These are phyloP conservation scores for Penicillium longicatenatum DNA, from an alignment of 495 filamentous ascomycete genomes.

Conservation along the genomic window DNA sequence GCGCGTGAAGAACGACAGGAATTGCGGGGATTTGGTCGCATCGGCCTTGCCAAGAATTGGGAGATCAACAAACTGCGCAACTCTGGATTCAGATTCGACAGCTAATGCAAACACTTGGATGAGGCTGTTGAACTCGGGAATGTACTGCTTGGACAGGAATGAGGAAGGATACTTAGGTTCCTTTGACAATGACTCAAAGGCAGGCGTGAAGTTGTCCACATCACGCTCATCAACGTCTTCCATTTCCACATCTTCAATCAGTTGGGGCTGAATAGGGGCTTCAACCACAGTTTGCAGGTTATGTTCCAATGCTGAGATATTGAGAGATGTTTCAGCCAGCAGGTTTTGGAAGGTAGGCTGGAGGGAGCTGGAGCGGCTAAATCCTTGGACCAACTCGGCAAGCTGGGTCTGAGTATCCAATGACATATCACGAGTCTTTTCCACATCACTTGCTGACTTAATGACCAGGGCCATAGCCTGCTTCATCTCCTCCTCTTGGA, in stretches of 20 bases:
- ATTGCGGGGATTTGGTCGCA: conserved; percentile 62
- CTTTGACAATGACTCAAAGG: conserved; percentile 36
- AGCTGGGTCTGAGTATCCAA: conserved; percentile 61
- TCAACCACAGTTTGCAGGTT: conserved; percentile 67
- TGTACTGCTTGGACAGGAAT: conserved; percentile 37
- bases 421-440: conserved; percentile 40
- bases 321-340: conserved; percentile 61
- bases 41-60: conserved; percentile 57
- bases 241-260: conserved; percentile 57
- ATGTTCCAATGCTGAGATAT: conserved; percentile 69
- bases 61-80: conserved; percentile 59
- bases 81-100: conserved; percentile 46
- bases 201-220: conserved; percentile 41
- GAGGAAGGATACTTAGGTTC: conserved; percentile 33
- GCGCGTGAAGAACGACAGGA: conserved; percentile 73
- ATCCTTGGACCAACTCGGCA: conserved; percentile 60
- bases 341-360: conserved; percentile 60
- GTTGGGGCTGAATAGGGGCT: conserved; percentile 37
- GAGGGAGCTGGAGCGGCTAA: conserved; percentile 54
- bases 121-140: conserved; percentile 55
- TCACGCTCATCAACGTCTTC: conserved; percentile 39
- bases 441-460: conserved; percentile 35
- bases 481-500: conserved; percentile 62
- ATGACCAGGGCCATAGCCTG: conserved; percentile 65
- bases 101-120: conserved; percentile 64